phyloP scores from a whole-genome alignment of 106 monocot genomes.

The Cymbidium sinense region DNA sequence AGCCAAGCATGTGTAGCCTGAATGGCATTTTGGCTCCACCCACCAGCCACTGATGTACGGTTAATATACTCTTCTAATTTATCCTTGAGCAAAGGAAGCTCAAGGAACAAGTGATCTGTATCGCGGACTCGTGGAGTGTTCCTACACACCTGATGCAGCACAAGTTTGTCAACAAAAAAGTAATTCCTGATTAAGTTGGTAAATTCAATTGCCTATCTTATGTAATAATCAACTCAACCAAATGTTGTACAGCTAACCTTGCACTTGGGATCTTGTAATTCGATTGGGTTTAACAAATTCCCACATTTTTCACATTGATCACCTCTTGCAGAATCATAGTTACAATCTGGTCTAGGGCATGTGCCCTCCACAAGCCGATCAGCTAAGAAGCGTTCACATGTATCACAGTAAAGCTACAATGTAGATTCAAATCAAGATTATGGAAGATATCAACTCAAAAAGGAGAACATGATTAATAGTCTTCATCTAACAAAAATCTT shows the following conservation, averaged over 20 bases:
- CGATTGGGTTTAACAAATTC: slow-evolving; percentile 80
- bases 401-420: slow-evolving; percentile 82
- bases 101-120: slow-evolving; percentile 89
- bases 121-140: slow-evolving; percentile 72
- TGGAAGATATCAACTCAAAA: not conserved
- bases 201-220: not conserved
- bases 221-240: not conserved
- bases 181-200: not conserved
- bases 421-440: slow-evolving; percentile 3
- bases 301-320: slow-evolving; percentile 98
- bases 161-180: not conserved
- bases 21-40: slow-evolving; percentile 94
- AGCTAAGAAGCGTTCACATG: slow-evolving; percentile 76
- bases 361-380: slow-evolving; percentile 94
- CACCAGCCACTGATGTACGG: slow-evolving; percentile 51
- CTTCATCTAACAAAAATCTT: not conserved
- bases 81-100: slow-evolving; percentile 65
- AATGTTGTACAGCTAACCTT: slow-evolving; percentile 40
- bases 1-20: slow-evolving; percentile 94
- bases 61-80: slow-evolving; percentile 76
- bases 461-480: not conserved
- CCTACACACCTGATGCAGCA: slow-evolving; percentile 50
- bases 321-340: slow-evolving; percentile 76
- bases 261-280: slow-evolving; percentile 85
- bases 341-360: slow-evolving; percentile 68